phyloP scores from a whole-genome alignment of 257 asterid species.

The Eucommia ulmoides region DNA sequence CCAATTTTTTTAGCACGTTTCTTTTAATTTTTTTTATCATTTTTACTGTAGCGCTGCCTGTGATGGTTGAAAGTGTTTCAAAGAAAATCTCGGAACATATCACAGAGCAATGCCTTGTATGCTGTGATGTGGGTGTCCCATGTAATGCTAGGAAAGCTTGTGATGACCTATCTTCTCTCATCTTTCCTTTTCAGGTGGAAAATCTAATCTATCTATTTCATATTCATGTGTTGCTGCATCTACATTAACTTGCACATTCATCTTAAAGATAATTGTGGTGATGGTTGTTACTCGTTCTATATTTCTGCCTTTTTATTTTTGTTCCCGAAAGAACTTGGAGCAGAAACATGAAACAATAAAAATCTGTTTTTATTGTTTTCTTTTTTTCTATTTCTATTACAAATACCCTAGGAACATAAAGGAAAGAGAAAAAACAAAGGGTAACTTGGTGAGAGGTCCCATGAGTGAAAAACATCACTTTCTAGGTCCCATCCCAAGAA shows the following conservation, averaged over 20 bases:
- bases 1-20: too few relatives aligned
- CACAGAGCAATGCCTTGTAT: constrained; percentile 81
- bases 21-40: too few relatives aligned
- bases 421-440: too few relatives aligned
- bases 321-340: neutral
- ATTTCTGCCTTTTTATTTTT: neutral
- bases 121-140: constrained; percentile 78
- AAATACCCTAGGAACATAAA: too few relatives aligned
- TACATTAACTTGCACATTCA: too few relatives aligned
- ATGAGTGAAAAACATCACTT: too few relatives aligned
- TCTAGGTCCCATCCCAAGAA: too few relatives aligned
- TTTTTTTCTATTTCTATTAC: too few relatives aligned
- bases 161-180: constrained; percentile 61
- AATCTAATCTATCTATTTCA: constrained; percentile 6
- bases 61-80: constrained; percentile 71
- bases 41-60: constrained; percentile 58
- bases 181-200: constrained; percentile 86
- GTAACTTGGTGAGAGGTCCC: too few relatives aligned
- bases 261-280: neutral
- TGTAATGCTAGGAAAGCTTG: constrained; percentile 82
- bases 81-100: constrained; percentile 67
- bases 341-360: neutral
- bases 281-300: neutral
- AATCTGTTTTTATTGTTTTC: neutral
- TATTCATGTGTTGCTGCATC: neutral